A percentile compares a stretch with the other conserved stretches of the same genome.
These are phyloP conservation scores for Posidonia australis DNA, from an alignment of 106 monocot species.

Conservation along the genomic window DNA sequence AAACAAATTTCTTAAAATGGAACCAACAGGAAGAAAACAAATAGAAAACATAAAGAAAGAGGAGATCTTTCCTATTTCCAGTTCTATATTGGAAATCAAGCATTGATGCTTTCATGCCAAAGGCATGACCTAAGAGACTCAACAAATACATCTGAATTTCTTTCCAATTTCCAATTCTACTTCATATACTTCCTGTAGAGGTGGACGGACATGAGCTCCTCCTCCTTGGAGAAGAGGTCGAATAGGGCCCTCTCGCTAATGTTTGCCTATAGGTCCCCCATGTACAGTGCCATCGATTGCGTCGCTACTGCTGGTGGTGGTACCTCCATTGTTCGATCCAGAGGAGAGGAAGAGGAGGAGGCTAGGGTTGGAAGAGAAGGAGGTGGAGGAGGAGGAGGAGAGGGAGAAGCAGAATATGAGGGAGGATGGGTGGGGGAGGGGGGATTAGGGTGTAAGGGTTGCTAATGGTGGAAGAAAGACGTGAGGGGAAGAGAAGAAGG, in stretches of 20 bases:
- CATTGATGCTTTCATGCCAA: not conserved
- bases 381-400: too few species aligned
- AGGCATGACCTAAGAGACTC: not conserved
- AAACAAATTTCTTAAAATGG: slow-evolving; percentile 1
- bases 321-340: too few species aligned
- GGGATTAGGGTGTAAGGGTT: too few species aligned
- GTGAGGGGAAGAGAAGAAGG: too few species aligned
- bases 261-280: slow-evolving; percentile 50
- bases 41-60: not conserved
- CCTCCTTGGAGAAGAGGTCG: slow-evolving; percentile 34
- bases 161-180: too few species aligned
- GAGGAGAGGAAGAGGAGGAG: too few species aligned
- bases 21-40: not conserved
- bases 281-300: slow-evolving; percentile 41
- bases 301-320: not conserved
- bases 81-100: not conserved
- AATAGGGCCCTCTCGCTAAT: slow-evolving; percentile 33
- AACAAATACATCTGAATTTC: not conserved
- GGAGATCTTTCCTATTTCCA: not conserved
- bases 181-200: too few species aligned
- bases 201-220: slow-evolving; percentile 31
- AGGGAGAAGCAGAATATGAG: too few species aligned
- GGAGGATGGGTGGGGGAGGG: too few species aligned
- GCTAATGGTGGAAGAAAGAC: too few species aligned
- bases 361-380: too few species aligned